A percentile compares a stretch with the other conserved stretches of the same genome.
phyloP scores from a whole-genome alignment of 768 basidiomycete genomes.

The Ephemerocybe angulata region DNA sequence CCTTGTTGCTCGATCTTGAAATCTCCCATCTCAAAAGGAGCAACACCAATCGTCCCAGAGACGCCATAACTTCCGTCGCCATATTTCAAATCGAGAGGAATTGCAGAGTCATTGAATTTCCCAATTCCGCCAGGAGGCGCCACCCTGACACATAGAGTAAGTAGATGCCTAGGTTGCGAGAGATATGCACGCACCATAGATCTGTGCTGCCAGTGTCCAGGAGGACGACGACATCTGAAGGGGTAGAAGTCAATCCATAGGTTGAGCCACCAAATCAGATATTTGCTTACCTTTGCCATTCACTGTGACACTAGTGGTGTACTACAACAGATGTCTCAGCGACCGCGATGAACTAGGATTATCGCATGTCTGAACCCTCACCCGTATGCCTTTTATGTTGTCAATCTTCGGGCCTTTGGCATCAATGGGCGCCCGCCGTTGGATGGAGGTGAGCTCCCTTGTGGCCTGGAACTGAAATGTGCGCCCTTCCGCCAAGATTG shows the following conservation, averaged over 20 bases:
- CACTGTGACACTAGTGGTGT: constrained; percentile 28
- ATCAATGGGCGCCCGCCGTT: no score
- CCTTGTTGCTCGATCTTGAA: constrained; percentile 26
- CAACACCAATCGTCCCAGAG: constrained; percentile 30
- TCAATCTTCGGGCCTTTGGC: no score
- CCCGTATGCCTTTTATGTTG: no score
- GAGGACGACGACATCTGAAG: constrained; percentile 16
- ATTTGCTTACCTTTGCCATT: constrained; percentile 25
- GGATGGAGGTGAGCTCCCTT: no score
- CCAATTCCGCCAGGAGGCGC: constrained; percentile 29
- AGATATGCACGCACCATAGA: constrained; percentile 23
- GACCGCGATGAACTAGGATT: no score
- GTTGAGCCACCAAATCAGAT: neutral
- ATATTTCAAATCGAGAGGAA: constrained; percentile 23
- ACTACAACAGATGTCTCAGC: no score
- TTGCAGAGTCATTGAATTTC: constrained; percentile 28
- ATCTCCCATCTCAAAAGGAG: constrained; percentile 27
- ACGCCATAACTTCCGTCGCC: constrained; percentile 35
- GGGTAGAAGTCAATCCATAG: neutral
- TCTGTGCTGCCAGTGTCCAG: constrained; percentile 39
- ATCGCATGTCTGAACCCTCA: no score
- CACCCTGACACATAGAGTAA: constrained; percentile 22
- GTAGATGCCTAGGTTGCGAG: neutral
- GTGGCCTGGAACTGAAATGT: no score
- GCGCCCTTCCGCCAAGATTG: neutral